Evolutionary conservation across 106 monocot genomes (phyloP).

Genomic region (Ottelia alismoides): DNA sequence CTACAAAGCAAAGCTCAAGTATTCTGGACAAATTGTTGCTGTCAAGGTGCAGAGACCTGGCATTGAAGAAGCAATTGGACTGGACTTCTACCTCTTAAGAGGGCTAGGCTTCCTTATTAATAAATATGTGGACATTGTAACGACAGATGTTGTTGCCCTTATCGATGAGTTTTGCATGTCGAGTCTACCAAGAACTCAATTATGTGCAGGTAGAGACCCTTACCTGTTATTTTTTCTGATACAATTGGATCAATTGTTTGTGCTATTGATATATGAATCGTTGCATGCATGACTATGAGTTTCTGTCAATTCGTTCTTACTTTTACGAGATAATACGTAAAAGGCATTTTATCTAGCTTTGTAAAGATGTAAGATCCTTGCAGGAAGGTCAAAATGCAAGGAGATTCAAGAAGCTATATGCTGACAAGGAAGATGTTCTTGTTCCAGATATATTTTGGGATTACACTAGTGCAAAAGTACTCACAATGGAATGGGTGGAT

Average conservation of each 20-base stretch:
- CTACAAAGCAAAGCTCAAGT: conserved; percentile 80
- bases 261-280: not conserved
- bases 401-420: conserved; percentile 94
- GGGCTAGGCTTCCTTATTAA: conserved; percentile 86
- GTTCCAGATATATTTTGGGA: conserved; percentile 99
- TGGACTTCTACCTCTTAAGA: conserved; percentile 85
- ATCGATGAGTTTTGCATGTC: conserved; percentile 94
- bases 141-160: conserved; percentile 92
- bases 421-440: conserved; percentile 86
- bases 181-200: conserved; percentile 98
- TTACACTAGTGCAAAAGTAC: conserved; percentile 90
- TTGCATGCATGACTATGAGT: not conserved
- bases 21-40: conserved; percentile 73
- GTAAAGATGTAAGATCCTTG: conserved; percentile 3
- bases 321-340: too few species aligned
- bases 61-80: conserved; percentile 88
- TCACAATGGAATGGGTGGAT: conserved; percentile 98
- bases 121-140: conserved; percentile 78
- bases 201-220: conserved; percentile 73
- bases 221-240: not conserved
- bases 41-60: conserved; percentile 91
- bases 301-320: too few species aligned
- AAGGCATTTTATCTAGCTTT: too few species aligned
- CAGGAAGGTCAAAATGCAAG: conserved; percentile 99
- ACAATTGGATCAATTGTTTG: too few species aligned